Evolutionary conservation across 2,329 filamentous ascomycete species (phyloP).

Genomic region (Trichoderma hamatum): DNA sequence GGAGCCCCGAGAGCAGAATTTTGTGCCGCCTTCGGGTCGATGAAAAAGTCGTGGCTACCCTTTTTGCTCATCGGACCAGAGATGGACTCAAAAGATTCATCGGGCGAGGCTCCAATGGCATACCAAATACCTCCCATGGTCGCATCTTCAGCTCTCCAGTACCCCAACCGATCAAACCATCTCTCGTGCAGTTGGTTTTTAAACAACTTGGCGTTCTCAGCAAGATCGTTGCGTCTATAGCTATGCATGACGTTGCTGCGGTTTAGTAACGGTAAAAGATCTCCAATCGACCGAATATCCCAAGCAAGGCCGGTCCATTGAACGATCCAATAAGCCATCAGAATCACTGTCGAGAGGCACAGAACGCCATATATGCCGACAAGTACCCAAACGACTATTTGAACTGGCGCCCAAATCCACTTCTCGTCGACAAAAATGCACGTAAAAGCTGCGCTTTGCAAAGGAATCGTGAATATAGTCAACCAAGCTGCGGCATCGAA

Average conservation of each 20-base stretch:
- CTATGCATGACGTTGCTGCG: slow-evolving; percentile 76
- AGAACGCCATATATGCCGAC: slow-evolving; percentile 74
- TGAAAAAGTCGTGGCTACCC: slow-evolving; percentile 38
- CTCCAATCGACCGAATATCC: slow-evolving; percentile 81
- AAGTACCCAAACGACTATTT: slow-evolving; percentile 76
- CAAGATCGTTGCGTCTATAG: slow-evolving; percentile 68
- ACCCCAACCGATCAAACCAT: slow-evolving; percentile 75
- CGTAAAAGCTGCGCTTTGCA: slow-evolving; percentile 77
- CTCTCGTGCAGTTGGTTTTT: slow-evolving; percentile 56
- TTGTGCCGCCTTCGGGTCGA: slow-evolving; percentile 36
- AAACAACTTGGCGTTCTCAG: slow-evolving; percentile 56
- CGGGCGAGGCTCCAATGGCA: slow-evolving; percentile 62
- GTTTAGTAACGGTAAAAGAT: slow-evolving; percentile 76
- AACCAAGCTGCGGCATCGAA: slow-evolving; percentile 75
- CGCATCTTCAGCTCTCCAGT: slow-evolving; percentile 74
- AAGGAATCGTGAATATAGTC: slow-evolving; percentile 75
- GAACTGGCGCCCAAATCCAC: slow-evolving; percentile 81
- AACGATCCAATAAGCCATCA: slow-evolving; percentile 67
- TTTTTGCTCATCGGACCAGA: slow-evolving; percentile 36
- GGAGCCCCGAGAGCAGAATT: slow-evolving; percentile 33
- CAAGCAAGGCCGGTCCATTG: slow-evolving; percentile 77
- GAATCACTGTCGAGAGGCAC: slow-evolving; percentile 52
- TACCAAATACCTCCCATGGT: slow-evolving; percentile 73
- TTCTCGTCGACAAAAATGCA: slow-evolving; percentile 57
- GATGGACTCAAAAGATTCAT: slow-evolving; percentile 32